Conservation (phyloP, 257 asterid genomes). For the Rauvolfia tetraphylla region DNA sequence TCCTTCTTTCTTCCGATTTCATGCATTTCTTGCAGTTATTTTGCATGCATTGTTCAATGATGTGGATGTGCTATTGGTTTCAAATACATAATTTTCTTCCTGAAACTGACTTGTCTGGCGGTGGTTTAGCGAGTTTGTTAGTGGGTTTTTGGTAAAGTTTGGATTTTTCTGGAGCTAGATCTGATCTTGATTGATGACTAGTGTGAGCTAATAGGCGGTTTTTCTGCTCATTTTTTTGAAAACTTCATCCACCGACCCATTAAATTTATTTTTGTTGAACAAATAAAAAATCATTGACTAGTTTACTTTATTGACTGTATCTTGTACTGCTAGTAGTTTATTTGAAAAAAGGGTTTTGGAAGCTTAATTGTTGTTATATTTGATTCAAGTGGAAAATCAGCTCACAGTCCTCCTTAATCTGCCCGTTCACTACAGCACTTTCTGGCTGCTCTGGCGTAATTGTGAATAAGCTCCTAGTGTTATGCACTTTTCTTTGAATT, state of each 20-base stretch:
- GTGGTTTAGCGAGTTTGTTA: conserved; percentile 27
- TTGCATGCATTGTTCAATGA: not conserved
- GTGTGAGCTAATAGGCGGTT: not conserved
- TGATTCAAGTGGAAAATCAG: not conserved
- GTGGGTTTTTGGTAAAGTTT: conserved; percentile 17
- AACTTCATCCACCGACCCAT: not conserved
- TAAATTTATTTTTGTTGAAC: not conserved
- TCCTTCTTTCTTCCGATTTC: conserved; percentile 16
- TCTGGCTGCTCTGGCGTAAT: not conserved
- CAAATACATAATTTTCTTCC: not conserved
- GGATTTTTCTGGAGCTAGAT: conserved; percentile 37
- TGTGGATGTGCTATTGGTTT: not conserved
- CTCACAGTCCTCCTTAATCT: not conserved
- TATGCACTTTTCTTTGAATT: not conserved
- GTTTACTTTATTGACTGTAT: not conserved
- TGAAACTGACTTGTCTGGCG: conserved; percentile 14
- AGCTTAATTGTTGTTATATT: not conserved
- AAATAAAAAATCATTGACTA: not conserved
- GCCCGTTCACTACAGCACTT: not conserved
- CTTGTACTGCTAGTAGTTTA: not conserved
- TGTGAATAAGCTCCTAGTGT: not conserved
- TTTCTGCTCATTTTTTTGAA: not conserved
- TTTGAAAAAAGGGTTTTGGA: not conserved
- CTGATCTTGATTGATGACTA: conserved; percentile 42
- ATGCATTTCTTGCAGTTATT: not conserved